Percentiles rank a stretch among this genome's conserved stretches.
Conservation (phyloP, 345 rosid genomes). For the Turnera subulata region DNA sequence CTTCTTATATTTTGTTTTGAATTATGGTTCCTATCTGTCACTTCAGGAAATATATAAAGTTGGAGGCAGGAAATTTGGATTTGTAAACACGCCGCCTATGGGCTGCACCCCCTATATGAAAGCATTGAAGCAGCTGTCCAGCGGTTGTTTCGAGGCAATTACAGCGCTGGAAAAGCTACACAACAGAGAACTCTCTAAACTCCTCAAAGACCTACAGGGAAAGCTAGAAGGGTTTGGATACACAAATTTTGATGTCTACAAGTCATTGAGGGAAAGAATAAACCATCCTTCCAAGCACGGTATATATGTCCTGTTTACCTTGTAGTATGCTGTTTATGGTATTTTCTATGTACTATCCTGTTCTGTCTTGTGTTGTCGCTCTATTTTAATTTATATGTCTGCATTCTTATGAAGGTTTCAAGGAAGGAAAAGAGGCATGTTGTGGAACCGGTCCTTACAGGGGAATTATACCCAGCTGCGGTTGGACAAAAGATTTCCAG, state of each 20-base stretch:
- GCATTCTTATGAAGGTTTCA: slow-evolving; percentile 1
- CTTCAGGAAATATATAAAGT: slow-evolving; percentile 34
- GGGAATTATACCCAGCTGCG: slow-evolving; percentile 4
- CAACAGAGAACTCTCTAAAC: slow-evolving; percentile 20
- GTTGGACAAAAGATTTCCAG: slow-evolving; percentile 8
- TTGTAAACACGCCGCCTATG: slow-evolving; percentile 18
- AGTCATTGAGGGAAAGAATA: not conserved
- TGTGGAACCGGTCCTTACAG: slow-evolving; percentile 17
- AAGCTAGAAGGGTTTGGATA: slow-evolving; percentile 28
- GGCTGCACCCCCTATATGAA: slow-evolving; percentile 28
- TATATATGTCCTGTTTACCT: not conserved
- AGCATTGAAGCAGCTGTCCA: slow-evolving; percentile 2
- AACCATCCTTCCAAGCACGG: slow-evolving; percentile 21
- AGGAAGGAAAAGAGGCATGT: slow-evolving; percentile 5
- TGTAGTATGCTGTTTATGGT: not conserved
- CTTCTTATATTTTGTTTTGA: not conserved
- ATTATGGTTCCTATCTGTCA: not conserved
- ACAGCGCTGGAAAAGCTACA: slow-evolving; percentile 22
- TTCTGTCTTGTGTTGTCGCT: not conserved
- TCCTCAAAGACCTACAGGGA: slow-evolving; percentile 9
- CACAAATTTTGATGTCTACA: slow-evolving; percentile 1
- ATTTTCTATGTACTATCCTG: not conserved
- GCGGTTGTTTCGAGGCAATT: slow-evolving; percentile 20
- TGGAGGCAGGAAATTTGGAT: slow-evolving; percentile 50
- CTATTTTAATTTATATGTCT: not conserved